These are phyloP conservation scores for Amylocystis lapponica DNA, from an alignment of 768 basidiomycete genomes.

Conservation along the genomic window DNA sequence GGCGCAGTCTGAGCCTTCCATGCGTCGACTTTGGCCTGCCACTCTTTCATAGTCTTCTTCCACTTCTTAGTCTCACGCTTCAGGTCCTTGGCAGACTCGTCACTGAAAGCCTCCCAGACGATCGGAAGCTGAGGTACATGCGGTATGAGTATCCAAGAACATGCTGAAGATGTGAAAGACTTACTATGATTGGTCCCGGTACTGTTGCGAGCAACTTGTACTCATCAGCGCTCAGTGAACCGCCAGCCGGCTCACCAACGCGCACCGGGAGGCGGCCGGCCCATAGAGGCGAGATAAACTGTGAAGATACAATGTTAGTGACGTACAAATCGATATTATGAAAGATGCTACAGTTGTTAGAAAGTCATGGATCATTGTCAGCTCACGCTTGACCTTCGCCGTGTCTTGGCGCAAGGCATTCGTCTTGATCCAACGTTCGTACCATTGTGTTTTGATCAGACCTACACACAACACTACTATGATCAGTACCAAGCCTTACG, in stretches of 20 bases:
- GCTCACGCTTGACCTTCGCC: constrained; percentile 11
- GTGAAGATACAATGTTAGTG: background rate
- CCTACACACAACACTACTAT: background rate
- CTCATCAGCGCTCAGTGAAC: constrained; percentile 19
- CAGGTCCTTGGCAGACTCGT: no score
- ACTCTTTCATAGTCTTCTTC: no score
- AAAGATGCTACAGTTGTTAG: constrained; percentile 7
- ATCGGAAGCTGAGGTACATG: no score
- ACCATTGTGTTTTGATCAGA: constrained; percentile 10
- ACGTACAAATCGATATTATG: background rate
- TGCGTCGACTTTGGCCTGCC: no score
- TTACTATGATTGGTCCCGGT: constrained; percentile 14
- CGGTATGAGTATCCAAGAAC: no score
- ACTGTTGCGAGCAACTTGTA: constrained; percentile 15
- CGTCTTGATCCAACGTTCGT: constrained; percentile 4
- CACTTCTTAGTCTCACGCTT: no score
- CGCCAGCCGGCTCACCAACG: constrained; percentile 22
- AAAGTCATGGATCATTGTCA: constrained; percentile 19
- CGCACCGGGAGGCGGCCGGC: constrained; percentile 12
- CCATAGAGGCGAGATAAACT: constrained; percentile 20
- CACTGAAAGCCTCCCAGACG: no score
- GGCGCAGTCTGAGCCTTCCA: no score
- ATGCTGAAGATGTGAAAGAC: no score
- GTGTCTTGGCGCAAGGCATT: constrained; percentile 1
- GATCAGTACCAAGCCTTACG: background rate